Base-by-base conservation (phyloP, 805 yeast species). In the Teunomyces panamensis region DNA sequence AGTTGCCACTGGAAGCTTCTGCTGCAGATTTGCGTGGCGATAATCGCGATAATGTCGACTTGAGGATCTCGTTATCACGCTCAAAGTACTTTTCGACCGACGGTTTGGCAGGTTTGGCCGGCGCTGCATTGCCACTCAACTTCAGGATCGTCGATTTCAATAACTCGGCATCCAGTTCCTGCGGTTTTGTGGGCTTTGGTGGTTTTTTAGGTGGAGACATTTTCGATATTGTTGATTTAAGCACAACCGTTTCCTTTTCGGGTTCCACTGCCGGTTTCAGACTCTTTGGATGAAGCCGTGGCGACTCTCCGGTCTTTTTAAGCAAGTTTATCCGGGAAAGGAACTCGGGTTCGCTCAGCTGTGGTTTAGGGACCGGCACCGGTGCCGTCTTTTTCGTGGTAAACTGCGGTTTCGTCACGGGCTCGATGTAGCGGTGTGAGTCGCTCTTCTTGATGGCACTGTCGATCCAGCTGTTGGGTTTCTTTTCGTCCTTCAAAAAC, bases 21-120 rank as follows among this genome's bases (percentile, higher is more conserved):
- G 16, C 26, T 30, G 39, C 7, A 53, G 53, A 9, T n/a, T 47
- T 47, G 4, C 47, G 50, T 11, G 49, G 54, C 14, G 51, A 49
- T 17, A 47, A 49, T 10, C 49, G 51, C 10, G 57, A 49, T 51
- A 56, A 51, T 3, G 55, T 50, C 4, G 49, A 43, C 37, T 49
- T 49, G n/a, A 60, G 51, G 4, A 58, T 29, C 33, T 55, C 59
- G 6, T 54, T 34, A 13, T 60, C 63, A 13, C 50, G 43, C 16
- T 56, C 39, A 30, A 52, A 51, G 41, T 53, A 58, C 14, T 39
- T 37, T 7, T 44, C 45, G 24, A 51, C 44, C 2, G 58, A 51
- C 9, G 56, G 55, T 17, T 53, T 54, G 9, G 43, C 29, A 3
- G 52, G 55, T 46, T 50, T 45, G 14, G 50, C 46, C 16, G 53